A percentile compares a stretch with the other conserved stretches of the same genome.
Evolutionary conservation across 352 stramenopile species (phyloP).

Genomic region (Pythium guiyangense): DNA sequence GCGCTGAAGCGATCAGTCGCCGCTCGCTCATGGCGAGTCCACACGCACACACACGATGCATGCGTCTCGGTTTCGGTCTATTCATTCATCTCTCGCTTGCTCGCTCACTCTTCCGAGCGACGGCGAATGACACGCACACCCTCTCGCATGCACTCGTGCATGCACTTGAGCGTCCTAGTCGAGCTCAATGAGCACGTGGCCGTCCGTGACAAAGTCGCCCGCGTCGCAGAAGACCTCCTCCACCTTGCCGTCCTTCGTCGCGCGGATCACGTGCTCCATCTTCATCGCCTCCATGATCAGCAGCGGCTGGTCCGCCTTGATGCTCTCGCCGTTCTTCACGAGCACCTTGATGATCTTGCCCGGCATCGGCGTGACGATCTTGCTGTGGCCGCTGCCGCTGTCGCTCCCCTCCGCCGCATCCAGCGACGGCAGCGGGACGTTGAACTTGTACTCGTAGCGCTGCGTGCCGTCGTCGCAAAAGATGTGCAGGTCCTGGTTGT

Average conservation of each 20-base stretch:
- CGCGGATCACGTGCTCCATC: constrained; percentile 91
- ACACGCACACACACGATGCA: too few relatives aligned
- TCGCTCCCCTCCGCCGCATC: constrained; percentile 18
- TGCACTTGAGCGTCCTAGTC: too few relatives aligned
- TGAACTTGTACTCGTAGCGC: constrained; percentile 82
- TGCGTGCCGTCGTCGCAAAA: constrained; percentile 74
- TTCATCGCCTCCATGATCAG: constrained; percentile 98
- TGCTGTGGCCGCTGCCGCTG: constrained; percentile 36
- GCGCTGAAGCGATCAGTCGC: too few relatives aligned
- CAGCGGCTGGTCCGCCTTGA: constrained; percentile 87
- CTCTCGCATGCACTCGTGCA: too few relatives aligned
- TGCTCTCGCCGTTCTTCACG: constrained; percentile 81
- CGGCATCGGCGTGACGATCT: constrained; percentile 91
- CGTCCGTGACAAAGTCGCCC: constrained; percentile 74
- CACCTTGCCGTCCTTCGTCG: constrained; percentile 68
- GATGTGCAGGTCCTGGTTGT: constrained; percentile 66
- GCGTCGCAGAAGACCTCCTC: constrained; percentile 63
- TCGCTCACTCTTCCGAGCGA: too few relatives aligned
- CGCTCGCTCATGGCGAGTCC: too few relatives aligned
- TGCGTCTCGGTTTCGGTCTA: too few relatives aligned
- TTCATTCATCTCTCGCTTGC: too few relatives aligned
- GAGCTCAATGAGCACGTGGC: constrained; percentile 66
- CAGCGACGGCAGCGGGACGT: constrained; percentile 58
- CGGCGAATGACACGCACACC: too few relatives aligned
- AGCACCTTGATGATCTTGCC: constrained; percentile 93